Evolutionary conservation across 2,329 filamentous ascomycete species (phyloP), one percentile per base, ranked within the genome.

Genomic region (Xylariaceae sp.): DNA sequence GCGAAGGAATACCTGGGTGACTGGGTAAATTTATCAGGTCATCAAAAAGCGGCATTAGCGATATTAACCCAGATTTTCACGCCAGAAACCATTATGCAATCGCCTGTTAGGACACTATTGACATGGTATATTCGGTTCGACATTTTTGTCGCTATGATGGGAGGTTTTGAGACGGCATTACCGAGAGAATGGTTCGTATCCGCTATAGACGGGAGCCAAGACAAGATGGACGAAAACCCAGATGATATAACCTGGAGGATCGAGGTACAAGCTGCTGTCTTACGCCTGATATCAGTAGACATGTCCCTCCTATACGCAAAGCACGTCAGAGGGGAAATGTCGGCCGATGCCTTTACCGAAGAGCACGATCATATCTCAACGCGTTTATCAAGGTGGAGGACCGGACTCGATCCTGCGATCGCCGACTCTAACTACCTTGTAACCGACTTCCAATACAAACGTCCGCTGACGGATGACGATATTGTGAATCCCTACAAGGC

Each of bases 81-180:
- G 0, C 90, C 92, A 0, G 80, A 92, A 60, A 89, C 86, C 0
- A 86, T 91, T 39, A 86, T 88, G 77, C 79, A 89, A 62, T 89
- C 88, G 8, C 80, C 88, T 3, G 82, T 90, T 12, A 85, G 88
- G 26, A 87, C 89, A 67, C 86, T 95, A 40, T 82, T 96, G 46
- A 81, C 83, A n/a, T 98, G 95, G 95, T 97, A 96, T 72, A 82
- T 87, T 26, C 87, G 93, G 31, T 96, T 96, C 69, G 95, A 98
- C 72, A 82, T 93, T 8, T 90, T 93, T 55, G 87, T 91, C 5
- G 90, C 90, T 1, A 83, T 97, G 60, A 87, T 96, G 80, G 90
- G 90, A 21, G 90, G 90, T 1, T 89, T 89, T 64, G 86, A 88
- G 64, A 87, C 90, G 1, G 83, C 87, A 2, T 79, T 98, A 12